phyloP scores from a whole-genome alignment of 2,329 filamentous ascomycete genomes.

The Trichoderma brevicompactum region DNA sequence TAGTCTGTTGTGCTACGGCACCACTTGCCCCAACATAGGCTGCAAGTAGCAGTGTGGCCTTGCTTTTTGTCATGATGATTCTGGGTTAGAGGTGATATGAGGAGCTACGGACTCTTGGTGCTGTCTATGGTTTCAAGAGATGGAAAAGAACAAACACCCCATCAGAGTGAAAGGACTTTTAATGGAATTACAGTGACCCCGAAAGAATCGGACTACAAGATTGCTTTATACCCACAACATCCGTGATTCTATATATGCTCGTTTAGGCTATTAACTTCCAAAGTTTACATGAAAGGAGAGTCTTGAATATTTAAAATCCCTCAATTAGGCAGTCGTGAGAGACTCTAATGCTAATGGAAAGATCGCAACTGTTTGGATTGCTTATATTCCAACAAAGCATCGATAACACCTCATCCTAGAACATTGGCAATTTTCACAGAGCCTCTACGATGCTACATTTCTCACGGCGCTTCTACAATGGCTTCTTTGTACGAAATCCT shows the following conservation, averaged over 20 bases:
- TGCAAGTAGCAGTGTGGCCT: slow-evolving; percentile 9
- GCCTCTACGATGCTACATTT: no score
- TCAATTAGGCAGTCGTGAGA: not conserved
- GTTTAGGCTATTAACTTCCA: slow-evolving; percentile 16
- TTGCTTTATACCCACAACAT: not conserved
- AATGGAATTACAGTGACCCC: not conserved
- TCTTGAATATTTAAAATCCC: not conserved
- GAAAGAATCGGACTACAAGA: not conserved
- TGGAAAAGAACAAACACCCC: not conserved
- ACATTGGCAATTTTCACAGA: not conserved
- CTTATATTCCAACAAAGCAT: not conserved
- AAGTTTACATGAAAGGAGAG: not conserved
- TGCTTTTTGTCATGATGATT: slow-evolving; percentile 3
- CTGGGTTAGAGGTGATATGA: not conserved
- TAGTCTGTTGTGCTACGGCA: slow-evolving; percentile 11
- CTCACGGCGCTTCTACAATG: not conserved
- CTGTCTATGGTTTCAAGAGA: not conserved
- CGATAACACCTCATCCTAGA: not conserved
- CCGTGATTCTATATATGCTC: not conserved
- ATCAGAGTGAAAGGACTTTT: not conserved
- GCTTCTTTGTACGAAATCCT: no score
- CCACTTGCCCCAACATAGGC: slow-evolving; percentile 6
- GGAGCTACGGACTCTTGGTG: not conserved
- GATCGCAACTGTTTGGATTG: not conserved
- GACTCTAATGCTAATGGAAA: not conserved